Evolutionary conservation across 2,329 filamentous ascomycete species (phyloP), one percentile per base, ranked within the genome.

Genomic region (Colletotrichum chlorophyti): DNA sequence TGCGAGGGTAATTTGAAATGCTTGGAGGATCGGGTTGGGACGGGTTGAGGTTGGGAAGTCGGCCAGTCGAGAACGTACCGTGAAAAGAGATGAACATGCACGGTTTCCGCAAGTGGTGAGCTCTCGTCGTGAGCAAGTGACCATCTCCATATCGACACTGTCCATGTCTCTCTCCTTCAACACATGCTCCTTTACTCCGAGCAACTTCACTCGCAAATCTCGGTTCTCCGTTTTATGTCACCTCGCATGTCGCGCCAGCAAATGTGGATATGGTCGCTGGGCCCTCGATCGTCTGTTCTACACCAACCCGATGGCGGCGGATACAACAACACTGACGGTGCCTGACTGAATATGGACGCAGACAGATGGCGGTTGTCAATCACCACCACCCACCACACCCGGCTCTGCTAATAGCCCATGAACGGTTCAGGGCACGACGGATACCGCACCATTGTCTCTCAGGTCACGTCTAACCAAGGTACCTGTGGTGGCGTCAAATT

Each of bases 401-500:
- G 24, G 31, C 27, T 27, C 41, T 23, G 10, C 37, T 15, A 35
- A 17, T 15, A 15, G 32, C 11, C 14, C 32, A n/a, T n/a, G n/a
- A n/a, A n/a, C n/a, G n/a, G n/a, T n/a, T 31, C 27, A 31, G 12
- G 27, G 27, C 27, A 31, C 27, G 7, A 31, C 7, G 7, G 12
- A 31, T 31, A 31, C 27, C 12, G 27, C 27, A 12, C 35, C 35
- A 21, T 6, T 26, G 12, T 14, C n/a, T 26, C 17, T 27, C n/a
- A 17, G 4, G 23, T 8, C n/a, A n/a, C n/a, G n/a, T n/a, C n/a
- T 27, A 26, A 27, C 40, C 27, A 19, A 37, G 49, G 37, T 43
- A 19, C 31, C 11, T 52, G 42, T 52, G 35, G 29, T 52, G 29
- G 49, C 49, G 49, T 31, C 29, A 21, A 45, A 34, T 21, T 26